Base-by-base conservation (phyloP, 768 basidiomycete genomes). In the Guyanaporus albipodus region DNA sequence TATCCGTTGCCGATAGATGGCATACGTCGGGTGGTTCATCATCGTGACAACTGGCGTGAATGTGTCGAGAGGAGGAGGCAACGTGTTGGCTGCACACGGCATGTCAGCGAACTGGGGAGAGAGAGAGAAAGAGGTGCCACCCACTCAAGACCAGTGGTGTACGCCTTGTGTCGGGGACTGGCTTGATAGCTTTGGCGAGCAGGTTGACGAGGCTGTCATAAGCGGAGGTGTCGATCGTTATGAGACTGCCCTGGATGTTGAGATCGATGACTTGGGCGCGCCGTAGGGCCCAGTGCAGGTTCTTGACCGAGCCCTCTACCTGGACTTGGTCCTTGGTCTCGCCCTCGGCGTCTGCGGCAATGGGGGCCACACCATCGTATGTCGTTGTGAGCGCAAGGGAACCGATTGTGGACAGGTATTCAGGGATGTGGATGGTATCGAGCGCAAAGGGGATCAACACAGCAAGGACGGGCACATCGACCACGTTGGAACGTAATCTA, bases 41-140 rank as follows among this genome's bases (percentile, higher is more conserved):
- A 91, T 70, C 64, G 85, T 82, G 32, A 89, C 85, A 48, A 88
- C 83, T 1, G 88, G 85, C 35, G 85, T 62, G 42, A 77, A 69
- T 29, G 87, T 72, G 54, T 82, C 80, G 54, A 86, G 79, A 1
- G 89, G 85, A 29, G 90, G 90, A 35, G 88, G 90, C 9, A 92
- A 73, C 33, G 88, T 66, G 61, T 88, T 90, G 42, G 84, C 90
- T 92, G 60, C 38, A 56, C 15, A 31, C 4, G 33, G 27, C 34
- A 37, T 4, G 33, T 57, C 28, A 61, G 38, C 17, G 14, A 11
- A 19, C 9, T 15, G 8, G 21, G 18, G 12, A 23, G 22, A 33
- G 15, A 17, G n/a, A n/a, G n/a, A n/a, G n/a, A n/a, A n/a, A 49
- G 33, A 40, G 29, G 18, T 4, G 19, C 4, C 19, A 47, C 57